These are phyloP conservation scores for Deinandra increscens DNA, from an alignment of 129 eudicot species.

Conservation along the genomic window DNA sequence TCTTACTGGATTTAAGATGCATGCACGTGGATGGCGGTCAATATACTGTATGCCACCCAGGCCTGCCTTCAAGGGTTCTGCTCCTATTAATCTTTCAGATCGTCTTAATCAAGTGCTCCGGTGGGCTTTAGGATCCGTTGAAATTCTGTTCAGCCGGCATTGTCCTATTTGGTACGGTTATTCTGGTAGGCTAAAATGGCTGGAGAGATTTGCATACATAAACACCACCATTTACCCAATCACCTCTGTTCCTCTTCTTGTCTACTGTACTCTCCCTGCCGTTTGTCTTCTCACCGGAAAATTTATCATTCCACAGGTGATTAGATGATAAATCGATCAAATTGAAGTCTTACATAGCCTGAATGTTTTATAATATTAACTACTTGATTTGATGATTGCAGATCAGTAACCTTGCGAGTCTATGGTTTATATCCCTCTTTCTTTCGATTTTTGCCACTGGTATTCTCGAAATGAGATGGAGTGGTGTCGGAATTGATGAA, in stretches of 20 bases:
- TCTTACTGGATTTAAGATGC: conserved; percentile 96
- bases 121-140: conserved; percentile 98
- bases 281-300: conserved; percentile 91
- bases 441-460: conserved; percentile 90
- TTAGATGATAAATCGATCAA: conserved; percentile 23
- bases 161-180: conserved; percentile 97
- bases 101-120: conserved; percentile 97
- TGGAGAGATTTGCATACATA: conserved; percentile 85
- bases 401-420: conserved; percentile 87
- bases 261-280: conserved; percentile 89
- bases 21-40: conserved; percentile 98
- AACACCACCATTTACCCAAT: conserved; percentile 89
- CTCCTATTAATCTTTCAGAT: conserved; percentile 94
- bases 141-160: conserved; percentile 88
- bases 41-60: conserved; percentile 88
- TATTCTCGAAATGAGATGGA: conserved; percentile 93
- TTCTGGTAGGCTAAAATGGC: conserved; percentile 83
- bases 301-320: conserved; percentile 93
- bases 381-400: conserved; percentile 30
- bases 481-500: conserved; percentile 88
- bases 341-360: not conserved
- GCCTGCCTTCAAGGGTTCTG: conserved; percentile 95
- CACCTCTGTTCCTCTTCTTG: conserved; percentile 76
- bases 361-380: not conserved
- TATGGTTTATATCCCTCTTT: conserved; percentile 88